Conservation (phyloP, 2,329 filamentous ascomycete species). For the Dactylella cylindrospora region DNA sequence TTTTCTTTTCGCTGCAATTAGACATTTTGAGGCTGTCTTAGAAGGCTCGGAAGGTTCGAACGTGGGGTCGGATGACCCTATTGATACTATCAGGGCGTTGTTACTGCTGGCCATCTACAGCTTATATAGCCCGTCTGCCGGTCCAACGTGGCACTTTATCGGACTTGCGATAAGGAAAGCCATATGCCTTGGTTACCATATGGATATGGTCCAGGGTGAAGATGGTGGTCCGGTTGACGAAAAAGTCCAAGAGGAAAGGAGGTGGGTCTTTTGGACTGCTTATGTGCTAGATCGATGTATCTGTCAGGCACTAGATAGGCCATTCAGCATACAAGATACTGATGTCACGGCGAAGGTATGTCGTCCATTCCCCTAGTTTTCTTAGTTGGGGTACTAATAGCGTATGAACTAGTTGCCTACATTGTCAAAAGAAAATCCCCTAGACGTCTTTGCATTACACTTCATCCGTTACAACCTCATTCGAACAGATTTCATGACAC, state of each 20-base stretch:
- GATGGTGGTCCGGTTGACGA: constrained; percentile 35
- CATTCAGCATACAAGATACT: constrained; percentile 42
- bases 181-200: constrained; percentile 41
- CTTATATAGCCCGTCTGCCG: constrained; percentile 36
- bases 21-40: constrained; percentile 40
- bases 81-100: constrained; percentile 40
- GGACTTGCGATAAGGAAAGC: constrained; percentile 39
- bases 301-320: constrained; percentile 39
- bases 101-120: constrained; percentile 41
- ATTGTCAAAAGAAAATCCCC: constrained; percentile 28
- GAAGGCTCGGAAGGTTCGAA: constrained; percentile 41
- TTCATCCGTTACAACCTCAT: constrained; percentile 44
- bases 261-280: constrained; percentile 42
- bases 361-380: not conserved
- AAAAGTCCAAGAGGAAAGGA: constrained; percentile 34
- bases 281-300: constrained; percentile 44
- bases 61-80: constrained; percentile 39
- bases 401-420: constrained; percentile 11
- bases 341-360: constrained; percentile 38
- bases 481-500: constrained; percentile 41
- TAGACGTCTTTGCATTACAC: constrained; percentile 39
- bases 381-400: not conserved
- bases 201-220: constrained; percentile 42
- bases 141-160: constrained; percentile 43
- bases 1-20: constrained; percentile 41